These are phyloP conservation scores for Phalaenopsis equestris DNA, from an alignment of 106 monocot genomes.

Conservation along the genomic window DNA sequence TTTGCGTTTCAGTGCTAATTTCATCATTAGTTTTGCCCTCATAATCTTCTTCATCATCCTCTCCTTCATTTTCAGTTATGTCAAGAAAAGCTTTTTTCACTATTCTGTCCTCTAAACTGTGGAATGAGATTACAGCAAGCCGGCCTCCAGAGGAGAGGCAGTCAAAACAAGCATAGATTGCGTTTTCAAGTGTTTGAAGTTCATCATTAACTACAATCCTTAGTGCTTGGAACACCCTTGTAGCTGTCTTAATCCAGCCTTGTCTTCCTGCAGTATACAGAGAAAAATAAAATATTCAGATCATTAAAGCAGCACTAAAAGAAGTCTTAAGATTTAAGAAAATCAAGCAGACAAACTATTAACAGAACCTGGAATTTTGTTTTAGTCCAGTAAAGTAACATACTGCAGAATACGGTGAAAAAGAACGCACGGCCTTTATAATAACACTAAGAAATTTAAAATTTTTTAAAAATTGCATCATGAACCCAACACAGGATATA, in stretches of 20 bases:
- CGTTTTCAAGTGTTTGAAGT: slow-evolving; percentile 58
- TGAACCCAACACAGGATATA: not conserved
- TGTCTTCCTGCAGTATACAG: slow-evolving; percentile 55
- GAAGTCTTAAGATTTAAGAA: not conserved
- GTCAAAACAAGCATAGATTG: slow-evolving; percentile 74
- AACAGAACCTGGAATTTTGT: not conserved
- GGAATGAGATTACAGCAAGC: slow-evolving; percentile 92
- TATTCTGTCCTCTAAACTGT: slow-evolving; percentile 93
- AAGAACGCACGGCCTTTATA: not conserved
- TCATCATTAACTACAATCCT: slow-evolving; percentile 94
- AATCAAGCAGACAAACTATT: not conserved
- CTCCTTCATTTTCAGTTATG: slow-evolving; percentile 31
- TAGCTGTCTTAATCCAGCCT: slow-evolving; percentile 95
- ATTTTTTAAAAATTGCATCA: not conserved
- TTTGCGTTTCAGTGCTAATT: slow-evolving; percentile 21
- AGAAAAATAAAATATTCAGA: not conserved
- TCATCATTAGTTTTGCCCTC: not conserved
- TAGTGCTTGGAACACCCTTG: slow-evolving; percentile 90
- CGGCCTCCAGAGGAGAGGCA: slow-evolving; percentile 79
- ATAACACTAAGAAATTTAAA: not conserved
- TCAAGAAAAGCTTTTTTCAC: slow-evolving; percentile 90
- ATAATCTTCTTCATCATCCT: slow-evolving; percentile 9
- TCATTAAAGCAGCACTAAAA: not conserved
- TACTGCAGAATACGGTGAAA: not conserved
- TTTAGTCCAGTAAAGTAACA: not conserved